A percentile compares a stretch with the other conserved stretches of the same genome.
Conservation (phyloP, 805 yeast species). For the Monosporozyma siamensis region DNA sequence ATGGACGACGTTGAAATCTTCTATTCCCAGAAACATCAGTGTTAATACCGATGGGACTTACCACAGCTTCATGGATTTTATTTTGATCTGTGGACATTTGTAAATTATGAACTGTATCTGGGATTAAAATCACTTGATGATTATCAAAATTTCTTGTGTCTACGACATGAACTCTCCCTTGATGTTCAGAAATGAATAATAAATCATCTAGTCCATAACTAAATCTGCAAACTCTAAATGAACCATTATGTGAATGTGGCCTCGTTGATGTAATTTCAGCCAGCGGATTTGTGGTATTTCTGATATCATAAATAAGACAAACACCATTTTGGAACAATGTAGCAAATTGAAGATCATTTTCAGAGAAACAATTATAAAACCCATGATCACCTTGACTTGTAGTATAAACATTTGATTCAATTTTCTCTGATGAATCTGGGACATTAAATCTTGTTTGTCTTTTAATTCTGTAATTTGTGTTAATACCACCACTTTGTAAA, state of each 20-base stretch:
- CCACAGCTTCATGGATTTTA: not conserved
- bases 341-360: conserved; percentile 66
- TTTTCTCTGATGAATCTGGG: conserved; percentile 18
- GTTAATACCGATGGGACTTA: too few relatives aligned
- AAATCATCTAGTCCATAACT: conserved; percentile 65
- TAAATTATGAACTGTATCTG: conserved; percentile 31
- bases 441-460: conserved; percentile 25
- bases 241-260: conserved; percentile 45
- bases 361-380: conserved; percentile 69
- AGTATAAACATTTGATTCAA: conserved; percentile 33
- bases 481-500: conserved; percentile 21
- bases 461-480: conserved; percentile 16
- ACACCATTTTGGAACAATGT: conserved; percentile 82
- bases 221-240: conserved; percentile 57
- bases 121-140: conserved; percentile 68
- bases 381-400: conserved; percentile 64
- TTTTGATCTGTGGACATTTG: conserved; percentile 3
- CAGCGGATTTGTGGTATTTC: conserved; percentile 49
- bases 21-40: not conserved
- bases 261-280: conserved; percentile 53
- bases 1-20: not conserved
- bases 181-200: conserved; percentile 71
- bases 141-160: conserved; percentile 66
- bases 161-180: conserved; percentile 75
- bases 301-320: conserved; percentile 64